Evolutionary conservation across 1,139 yeast species (phyloP).

Genomic region (Geotrichum australiense): DNA sequence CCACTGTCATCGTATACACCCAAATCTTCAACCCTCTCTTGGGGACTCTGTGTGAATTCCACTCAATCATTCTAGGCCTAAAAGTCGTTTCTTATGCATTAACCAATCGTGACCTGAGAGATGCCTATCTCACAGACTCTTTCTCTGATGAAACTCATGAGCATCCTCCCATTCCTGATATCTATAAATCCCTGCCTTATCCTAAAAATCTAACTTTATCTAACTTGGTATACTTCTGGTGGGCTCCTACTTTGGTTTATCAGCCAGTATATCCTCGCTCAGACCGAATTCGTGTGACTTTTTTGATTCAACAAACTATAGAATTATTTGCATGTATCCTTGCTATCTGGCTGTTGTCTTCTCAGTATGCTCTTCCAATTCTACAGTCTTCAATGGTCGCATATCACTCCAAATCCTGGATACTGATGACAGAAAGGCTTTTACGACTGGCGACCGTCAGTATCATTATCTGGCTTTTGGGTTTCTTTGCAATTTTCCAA

Average conservation of each 20-base stretch:
- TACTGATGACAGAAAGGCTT: slow-evolving; percentile 35
- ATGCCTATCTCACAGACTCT: slow-evolving; percentile 25
- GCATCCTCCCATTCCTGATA: slow-evolving; percentile 28
- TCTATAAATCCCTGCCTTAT: slow-evolving; percentile 34
- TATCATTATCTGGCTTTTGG: slow-evolving; percentile 39
- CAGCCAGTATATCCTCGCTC: slow-evolving; percentile 42
- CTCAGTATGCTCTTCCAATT: slow-evolving; percentile 40
- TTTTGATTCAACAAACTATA: slow-evolving; percentile 31
- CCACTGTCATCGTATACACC: slow-evolving; percentile 33
- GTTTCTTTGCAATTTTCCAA: slow-evolving; percentile 40
- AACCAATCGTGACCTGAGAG: slow-evolving; percentile 40
- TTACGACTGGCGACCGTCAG: slow-evolving; percentile 38
- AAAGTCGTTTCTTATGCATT: slow-evolving; percentile 41
- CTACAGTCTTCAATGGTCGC: slow-evolving; percentile 32
- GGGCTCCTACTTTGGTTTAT: slow-evolving; percentile 42
- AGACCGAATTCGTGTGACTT: slow-evolving; percentile 30
- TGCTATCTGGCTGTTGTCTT: slow-evolving; percentile 35
- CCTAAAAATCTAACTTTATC: slow-evolving; percentile 36
- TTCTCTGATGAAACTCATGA: background rate
- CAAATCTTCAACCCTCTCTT: slow-evolving; percentile 37
- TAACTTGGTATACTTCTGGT: slow-evolving; percentile 38
- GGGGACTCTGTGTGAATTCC: slow-evolving; percentile 40
- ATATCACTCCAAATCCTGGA: slow-evolving; percentile 20
- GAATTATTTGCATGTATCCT: slow-evolving; percentile 34
- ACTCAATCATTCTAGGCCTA: slow-evolving; percentile 37